phyloP scores from a whole-genome alignment of 805 yeast genomes.

The Starmerella bombi region DNA sequence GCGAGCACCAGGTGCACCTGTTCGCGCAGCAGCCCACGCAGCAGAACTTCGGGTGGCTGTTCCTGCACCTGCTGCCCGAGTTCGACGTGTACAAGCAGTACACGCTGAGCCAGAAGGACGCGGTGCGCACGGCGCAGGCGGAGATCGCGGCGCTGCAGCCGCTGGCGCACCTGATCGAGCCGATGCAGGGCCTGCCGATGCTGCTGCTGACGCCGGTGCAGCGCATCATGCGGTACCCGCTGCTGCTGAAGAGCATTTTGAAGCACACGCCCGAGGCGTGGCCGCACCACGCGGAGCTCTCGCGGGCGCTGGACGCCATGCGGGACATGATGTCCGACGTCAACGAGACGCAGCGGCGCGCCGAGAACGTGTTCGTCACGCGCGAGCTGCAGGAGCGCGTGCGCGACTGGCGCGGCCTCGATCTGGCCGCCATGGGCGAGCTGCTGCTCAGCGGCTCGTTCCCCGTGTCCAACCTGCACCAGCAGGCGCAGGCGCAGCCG shows the following conservation, averaged over 20 bases:
- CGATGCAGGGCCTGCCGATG: conserved; percentile 78
- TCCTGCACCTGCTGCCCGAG: conserved; percentile 71
- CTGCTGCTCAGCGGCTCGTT: conserved; percentile 62
- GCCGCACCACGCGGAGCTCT: conserved; percentile 52
- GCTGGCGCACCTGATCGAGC: conserved; percentile 52
- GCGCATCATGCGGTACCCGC: conserved; percentile 88
- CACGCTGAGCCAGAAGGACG: conserved; percentile 81
- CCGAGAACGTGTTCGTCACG: conserved; percentile 67
- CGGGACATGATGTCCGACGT: conserved; percentile 76
- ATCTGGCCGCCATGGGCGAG: conserved; percentile 68
- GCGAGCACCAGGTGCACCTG: conserved; percentile 73
- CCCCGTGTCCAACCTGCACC: conserved; percentile 26
- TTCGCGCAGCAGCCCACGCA: conserved; percentile 44
- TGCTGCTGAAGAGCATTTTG: conserved; percentile 55
- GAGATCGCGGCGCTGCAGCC: conserved; percentile 45
- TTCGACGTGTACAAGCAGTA: conserved; percentile 87
- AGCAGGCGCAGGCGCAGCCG: conserved; percentile 29
- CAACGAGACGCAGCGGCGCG: conserved; percentile 84
- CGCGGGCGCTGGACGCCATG: conserved; percentile 56
- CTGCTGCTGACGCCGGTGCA: conserved; percentile 90
- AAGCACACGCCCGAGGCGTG: conserved; percentile 44
- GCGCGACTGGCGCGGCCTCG: conserved; percentile 85
- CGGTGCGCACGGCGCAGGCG: conserved; percentile 60
- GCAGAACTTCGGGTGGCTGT: conserved; percentile 81
- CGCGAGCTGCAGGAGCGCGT: conserved; percentile 62